phyloP scores from a whole-genome alignment of 2,329 filamentous ascomycete genomes.

The Ophiocordyceps unilateralis region DNA sequence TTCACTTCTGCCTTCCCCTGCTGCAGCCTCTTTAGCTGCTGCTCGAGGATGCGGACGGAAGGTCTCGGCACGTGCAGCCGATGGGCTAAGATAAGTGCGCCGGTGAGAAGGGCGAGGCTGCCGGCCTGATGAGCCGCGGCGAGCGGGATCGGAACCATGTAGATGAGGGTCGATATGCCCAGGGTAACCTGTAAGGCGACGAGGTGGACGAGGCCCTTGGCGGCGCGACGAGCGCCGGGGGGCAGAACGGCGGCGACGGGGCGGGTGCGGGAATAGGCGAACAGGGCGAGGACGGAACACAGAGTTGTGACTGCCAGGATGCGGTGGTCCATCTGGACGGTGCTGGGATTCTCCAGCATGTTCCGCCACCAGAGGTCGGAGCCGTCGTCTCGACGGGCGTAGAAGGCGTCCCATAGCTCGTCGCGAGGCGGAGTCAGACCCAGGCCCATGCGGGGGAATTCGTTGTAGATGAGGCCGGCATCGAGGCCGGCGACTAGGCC shows the following conservation, averaged over 20 bases:
- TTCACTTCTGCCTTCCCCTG: background rate
- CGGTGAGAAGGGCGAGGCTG: constrained; percentile 67
- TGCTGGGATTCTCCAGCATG: constrained; percentile 88
- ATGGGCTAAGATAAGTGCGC: constrained; percentile 62
- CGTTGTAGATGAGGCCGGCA: constrained; percentile 94
- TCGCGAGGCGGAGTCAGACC: constrained; percentile 64
- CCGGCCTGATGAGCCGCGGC: constrained; percentile 90
- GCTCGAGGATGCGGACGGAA: constrained; percentile 42
- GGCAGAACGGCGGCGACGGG: constrained; percentile 42
- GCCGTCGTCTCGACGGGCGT: constrained; percentile 59
- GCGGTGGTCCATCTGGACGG: constrained; percentile 91
- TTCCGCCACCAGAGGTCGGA: constrained; percentile 94
- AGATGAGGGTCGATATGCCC: constrained; percentile 81
- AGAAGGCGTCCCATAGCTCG: constrained; percentile 76
- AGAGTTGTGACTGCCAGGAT: constrained; percentile 84
- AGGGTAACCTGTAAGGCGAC: constrained; percentile 67
- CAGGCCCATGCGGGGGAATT: constrained; percentile 89
- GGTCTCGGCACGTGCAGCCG: constrained; percentile 57
- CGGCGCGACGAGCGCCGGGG: constrained; percentile 44
- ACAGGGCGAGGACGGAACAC: constrained; percentile 60
- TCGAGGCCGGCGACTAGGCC: constrained; percentile 88
- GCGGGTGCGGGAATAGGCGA: constrained; percentile 59
- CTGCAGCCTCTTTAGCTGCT: constrained; percentile 21
- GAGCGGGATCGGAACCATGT: constrained; percentile 77
- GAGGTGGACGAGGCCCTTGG: constrained; percentile 68